phyloP scores from a whole-genome alignment of 176 grass and related monocot species.

The Triticum monococcum region DNA sequence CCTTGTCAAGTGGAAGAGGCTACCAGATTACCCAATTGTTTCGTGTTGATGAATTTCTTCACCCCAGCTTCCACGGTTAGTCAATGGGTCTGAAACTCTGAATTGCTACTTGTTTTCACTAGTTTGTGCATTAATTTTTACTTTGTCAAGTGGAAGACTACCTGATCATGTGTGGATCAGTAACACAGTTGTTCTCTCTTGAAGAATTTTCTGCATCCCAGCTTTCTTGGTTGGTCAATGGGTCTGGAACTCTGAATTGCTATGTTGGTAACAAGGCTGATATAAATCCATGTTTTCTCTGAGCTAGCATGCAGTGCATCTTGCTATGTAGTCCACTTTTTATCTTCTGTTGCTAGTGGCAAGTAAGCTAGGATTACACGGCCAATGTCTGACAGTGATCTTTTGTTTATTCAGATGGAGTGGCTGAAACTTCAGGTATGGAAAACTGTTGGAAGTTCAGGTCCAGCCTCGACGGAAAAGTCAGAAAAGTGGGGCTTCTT shows the following conservation, averaged over 20 bases:
- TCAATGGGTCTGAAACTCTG: not conserved
- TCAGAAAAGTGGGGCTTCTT: constrained; percentile 1
- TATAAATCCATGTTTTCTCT: not conserved
- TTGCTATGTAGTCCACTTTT: not conserved
- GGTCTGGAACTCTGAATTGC: too few relatives aligned
- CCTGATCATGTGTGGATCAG: too few relatives aligned
- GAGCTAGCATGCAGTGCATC: not conserved
- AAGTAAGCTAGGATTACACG: not conserved
- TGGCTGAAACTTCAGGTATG: not conserved
- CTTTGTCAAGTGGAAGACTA: too few relatives aligned
- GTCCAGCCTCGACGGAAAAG: not conserved
- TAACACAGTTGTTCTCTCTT: too few relatives aligned
- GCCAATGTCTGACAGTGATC: not conserved
- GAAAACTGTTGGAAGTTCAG: constrained; percentile 11
- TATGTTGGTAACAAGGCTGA: too few relatives aligned
- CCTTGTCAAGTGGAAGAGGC: not conserved
- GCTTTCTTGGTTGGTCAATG: too few relatives aligned
- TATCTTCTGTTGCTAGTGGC: not conserved
- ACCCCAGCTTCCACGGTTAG: not conserved
- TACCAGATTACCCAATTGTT: not conserved
- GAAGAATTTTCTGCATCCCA: too few relatives aligned
- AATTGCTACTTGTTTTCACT: not conserved
- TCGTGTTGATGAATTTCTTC: not conserved
- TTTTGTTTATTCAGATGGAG: not conserved
- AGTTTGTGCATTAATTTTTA: too few relatives aligned